phyloP scores from a whole-genome alignment of 148 eudicot genomes.

The Vaccinium darrowii region DNA sequence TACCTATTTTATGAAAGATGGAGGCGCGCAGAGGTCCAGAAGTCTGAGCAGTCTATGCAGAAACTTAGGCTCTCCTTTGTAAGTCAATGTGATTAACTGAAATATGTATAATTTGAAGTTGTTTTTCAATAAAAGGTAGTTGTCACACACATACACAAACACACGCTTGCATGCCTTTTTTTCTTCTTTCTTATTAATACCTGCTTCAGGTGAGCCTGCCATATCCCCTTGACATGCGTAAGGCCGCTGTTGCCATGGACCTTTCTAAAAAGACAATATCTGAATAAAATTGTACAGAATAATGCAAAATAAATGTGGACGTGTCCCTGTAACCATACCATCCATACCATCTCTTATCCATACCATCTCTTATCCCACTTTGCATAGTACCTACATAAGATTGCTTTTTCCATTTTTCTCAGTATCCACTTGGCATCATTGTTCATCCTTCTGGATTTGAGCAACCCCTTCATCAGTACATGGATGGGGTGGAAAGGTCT shows the following conservation, averaged over 20 bases:
- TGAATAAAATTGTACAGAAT: neutral
- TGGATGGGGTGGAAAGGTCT: slow-evolving; percentile 29
- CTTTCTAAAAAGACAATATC: neutral
- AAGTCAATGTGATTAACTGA: slow-evolving; percentile 20
- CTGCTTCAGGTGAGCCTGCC: neutral
- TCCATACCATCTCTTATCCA: neutral
- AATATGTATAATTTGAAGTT: neutral
- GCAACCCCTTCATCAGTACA: slow-evolving; percentile 35
- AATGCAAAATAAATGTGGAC: neutral
- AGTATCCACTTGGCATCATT: slow-evolving; percentile 36
- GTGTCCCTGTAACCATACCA: neutral
- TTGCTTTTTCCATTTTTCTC: slow-evolving; percentile 14
- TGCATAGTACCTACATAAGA: neutral
- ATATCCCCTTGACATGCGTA: neutral
- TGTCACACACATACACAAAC: neutral
- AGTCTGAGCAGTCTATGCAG: slow-evolving; percentile 18
- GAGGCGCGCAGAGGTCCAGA: slow-evolving; percentile 2
- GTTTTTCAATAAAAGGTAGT: neutral
- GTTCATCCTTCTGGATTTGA: slow-evolving; percentile 38
- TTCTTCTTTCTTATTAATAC: neutral
- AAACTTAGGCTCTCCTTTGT: slow-evolving; percentile 41
- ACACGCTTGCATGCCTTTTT: neutral
- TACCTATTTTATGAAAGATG: neutral
- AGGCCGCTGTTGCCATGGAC: neutral
- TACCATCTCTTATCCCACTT: neutral